phyloP scores from a whole-genome alignment of 2,329 filamentous ascomycete genomes.

The Talaromyces sp. region DNA sequence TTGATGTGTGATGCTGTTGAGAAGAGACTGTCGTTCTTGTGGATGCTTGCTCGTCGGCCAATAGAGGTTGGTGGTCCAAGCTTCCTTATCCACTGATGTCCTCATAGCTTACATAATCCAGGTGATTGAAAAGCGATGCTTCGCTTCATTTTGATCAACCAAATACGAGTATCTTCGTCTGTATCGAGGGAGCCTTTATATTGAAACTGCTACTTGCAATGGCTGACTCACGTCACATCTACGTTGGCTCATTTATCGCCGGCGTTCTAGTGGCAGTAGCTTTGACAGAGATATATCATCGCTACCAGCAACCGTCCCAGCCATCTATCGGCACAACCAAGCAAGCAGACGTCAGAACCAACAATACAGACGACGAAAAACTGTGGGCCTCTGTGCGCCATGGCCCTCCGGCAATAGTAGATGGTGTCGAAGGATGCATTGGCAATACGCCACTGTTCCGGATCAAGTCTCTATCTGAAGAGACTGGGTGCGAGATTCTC shows the following conservation, averaged over 20 bases:
- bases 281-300: constrained; percentile 70
- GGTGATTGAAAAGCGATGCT: constrained; percentile 5
- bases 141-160: neutral
- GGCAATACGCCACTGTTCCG: constrained; percentile 86
- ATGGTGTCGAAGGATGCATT: constrained; percentile 86
- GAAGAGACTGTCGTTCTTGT: neutral
- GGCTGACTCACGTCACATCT: constrained; percentile 41
- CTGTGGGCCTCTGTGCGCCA: constrained; percentile 21
- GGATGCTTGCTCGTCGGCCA: neutral
- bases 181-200: neutral
- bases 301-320: constrained; percentile 50
- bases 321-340: neutral
- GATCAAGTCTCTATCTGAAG: constrained; percentile 78
- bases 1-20: neutral
- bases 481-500: constrained; percentile 81
- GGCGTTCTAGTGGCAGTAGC: constrained; percentile 71
- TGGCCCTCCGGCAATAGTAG: constrained; percentile 50
- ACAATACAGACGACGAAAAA: constrained; percentile 50
- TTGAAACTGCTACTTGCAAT: constrained; percentile 19
- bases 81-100: constrained; percentile 25
- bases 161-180: neutral
- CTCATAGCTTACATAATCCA: constrained; percentile 12
- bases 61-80: constrained; percentile 31
- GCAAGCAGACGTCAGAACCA: constrained; percentile 8
- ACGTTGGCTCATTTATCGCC: constrained; percentile 65